A percentile compares a stretch with the other conserved stretches of the same genome.
Evolutionary conservation across 2,329 filamentous ascomycete species (phyloP).

Genomic region (Cladosporium sp.): DNA sequence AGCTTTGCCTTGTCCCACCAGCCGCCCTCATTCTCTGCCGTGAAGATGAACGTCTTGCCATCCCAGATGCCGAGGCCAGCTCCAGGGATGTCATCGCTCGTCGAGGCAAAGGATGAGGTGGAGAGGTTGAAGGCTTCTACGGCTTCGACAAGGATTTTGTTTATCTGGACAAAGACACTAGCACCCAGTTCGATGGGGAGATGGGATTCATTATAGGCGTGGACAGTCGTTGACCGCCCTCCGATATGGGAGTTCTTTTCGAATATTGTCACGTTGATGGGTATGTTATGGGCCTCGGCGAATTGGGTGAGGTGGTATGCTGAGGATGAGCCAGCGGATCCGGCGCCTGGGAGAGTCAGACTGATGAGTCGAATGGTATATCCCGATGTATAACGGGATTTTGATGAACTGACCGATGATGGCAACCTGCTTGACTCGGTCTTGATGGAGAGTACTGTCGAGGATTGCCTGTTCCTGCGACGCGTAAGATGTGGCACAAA

Average conservation of each 20-base stretch:
- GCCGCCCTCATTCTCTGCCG: constrained; percentile 58
- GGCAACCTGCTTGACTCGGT: constrained; percentile 4
- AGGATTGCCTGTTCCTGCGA: constrained; percentile 6
- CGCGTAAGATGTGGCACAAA: constrained; percentile 2
- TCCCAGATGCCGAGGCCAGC: constrained; percentile 79
- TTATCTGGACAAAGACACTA: constrained; percentile 85
- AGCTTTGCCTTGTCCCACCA: constrained; percentile 83
- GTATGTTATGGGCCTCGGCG: constrained; percentile 59
- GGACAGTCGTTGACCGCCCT: constrained; percentile 81
- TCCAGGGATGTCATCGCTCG: constrained; percentile 50
- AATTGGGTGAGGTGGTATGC: constrained; percentile 80
- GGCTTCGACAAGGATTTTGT: constrained; percentile 77
- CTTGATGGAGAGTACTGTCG: not conserved
- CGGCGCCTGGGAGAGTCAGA: constrained; percentile 65
- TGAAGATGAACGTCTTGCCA: constrained; percentile 71
- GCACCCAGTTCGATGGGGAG: constrained; percentile 83
- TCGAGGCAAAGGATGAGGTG: constrained; percentile 41
- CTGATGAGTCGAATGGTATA: not conserved
- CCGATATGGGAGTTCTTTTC: constrained; percentile 77
- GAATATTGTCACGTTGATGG: constrained; percentile 81
- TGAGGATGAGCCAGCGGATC: constrained; percentile 81
- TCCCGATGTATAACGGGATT: not conserved
- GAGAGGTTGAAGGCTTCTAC: constrained; percentile 69
- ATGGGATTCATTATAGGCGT: constrained; percentile 67
- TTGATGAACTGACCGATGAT: constrained; percentile 13